Conservation (phyloP, 2,329 filamentous ascomycete species). For the Seiridium unicorne region DNA sequence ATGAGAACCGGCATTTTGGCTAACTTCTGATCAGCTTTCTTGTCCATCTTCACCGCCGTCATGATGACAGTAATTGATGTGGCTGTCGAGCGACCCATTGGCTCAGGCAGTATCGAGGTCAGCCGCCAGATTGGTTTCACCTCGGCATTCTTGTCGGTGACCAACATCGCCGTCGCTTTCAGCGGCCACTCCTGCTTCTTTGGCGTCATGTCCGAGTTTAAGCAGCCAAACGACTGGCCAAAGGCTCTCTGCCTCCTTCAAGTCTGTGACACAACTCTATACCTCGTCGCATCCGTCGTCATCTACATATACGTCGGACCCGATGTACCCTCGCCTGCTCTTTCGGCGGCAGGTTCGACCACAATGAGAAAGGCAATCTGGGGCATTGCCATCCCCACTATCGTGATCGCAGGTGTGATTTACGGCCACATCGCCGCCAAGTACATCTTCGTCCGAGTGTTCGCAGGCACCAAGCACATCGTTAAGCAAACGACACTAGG, state of each 20-base stretch:
- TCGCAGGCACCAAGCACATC: conserved; percentile 57
- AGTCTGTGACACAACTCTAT: conserved; percentile 57
- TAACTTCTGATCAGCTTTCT: conserved; percentile 39
- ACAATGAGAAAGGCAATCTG: conserved; percentile 63
- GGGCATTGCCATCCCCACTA: conserved; percentile 67
- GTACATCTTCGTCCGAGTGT: conserved; percentile 64
- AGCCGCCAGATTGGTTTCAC: conserved; percentile 41
- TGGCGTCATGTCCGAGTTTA: conserved; percentile 63
- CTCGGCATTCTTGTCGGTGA: conserved; percentile 54
- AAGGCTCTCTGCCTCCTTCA: conserved; percentile 51
- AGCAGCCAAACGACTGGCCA: conserved; percentile 57
- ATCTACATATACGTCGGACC: conserved; percentile 67
- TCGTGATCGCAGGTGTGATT: conserved; percentile 70
- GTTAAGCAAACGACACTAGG: conserved; percentile 48
- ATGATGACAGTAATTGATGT: conserved; percentile 64
- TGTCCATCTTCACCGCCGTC: conserved; percentile 61
- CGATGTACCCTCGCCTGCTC: conserved; percentile 61
- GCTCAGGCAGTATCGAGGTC: conserved; percentile 29
- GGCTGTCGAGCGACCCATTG: conserved; percentile 41
- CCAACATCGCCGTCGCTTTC: conserved; percentile 68
- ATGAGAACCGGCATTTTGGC: not conserved
- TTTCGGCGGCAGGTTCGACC: conserved; percentile 55
- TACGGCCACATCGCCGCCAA: conserved; percentile 66
- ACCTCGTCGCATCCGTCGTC: conserved; percentile 62
- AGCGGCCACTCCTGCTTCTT: conserved; percentile 69